A percentile compares a stretch with the other conserved stretches of the same genome.
Evolutionary conservation across 257 asterid genomes (phyloP).

Genomic region (Capsicum chinense): DNA sequence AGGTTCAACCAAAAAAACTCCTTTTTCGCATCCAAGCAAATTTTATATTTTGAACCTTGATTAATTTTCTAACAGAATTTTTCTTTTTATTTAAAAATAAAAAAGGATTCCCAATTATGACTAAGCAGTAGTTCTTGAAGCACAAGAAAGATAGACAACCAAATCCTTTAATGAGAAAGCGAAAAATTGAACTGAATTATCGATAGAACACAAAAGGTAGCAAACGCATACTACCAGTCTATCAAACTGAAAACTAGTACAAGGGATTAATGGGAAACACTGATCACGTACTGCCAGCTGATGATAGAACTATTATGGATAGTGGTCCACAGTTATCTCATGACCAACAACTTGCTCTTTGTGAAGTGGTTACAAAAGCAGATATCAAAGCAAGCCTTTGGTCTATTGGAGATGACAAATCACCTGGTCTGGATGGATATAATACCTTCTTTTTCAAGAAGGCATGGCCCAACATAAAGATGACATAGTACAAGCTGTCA

Average conservation of each 20-base stretch:
- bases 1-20: background rate
- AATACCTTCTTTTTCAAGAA: no score
- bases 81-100: background rate
- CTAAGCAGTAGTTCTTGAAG: conserved; percentile 8
- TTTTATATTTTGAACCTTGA: conserved; percentile 1
- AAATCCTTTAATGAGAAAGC: conserved; percentile 19
- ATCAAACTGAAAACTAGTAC: conserved; percentile 4
- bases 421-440: no score
- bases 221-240: background rate
- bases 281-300: no score
- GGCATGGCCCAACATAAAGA: no score
- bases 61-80: background rate
- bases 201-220: background rate
- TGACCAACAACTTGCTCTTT: no score
- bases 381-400: no score
- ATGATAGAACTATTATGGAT: no score
- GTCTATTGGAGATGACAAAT: no score
- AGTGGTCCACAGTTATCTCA: no score
- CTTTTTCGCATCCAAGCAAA: background rate
- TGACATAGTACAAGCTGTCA: no score
- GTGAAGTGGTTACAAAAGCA: no score
- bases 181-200: conserved; percentile 12
- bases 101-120: background rate
- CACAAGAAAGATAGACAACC: conserved; percentile 4
- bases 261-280: no score